These are phyloP conservation scores for Debaryomyces subglobosus DNA, from an alignment of 1,139 yeast genomes.

Conservation along the genomic window DNA sequence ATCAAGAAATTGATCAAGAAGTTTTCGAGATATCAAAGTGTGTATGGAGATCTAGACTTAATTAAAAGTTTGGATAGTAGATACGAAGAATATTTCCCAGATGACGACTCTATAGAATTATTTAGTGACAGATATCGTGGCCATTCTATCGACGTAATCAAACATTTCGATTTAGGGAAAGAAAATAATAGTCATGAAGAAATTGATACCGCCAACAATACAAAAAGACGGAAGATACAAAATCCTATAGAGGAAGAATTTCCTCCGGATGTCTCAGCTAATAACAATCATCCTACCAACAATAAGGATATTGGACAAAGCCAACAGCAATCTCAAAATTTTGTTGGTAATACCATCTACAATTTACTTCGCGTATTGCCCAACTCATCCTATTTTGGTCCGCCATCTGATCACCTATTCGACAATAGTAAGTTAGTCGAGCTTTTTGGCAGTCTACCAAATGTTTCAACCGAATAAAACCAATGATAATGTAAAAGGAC, in stretches of 20 bases:
- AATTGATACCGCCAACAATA: constrained; percentile 14
- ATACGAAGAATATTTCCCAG: constrained; percentile 67
- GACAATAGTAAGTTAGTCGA: constrained; percentile 46
- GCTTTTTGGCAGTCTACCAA: constrained; percentile 39
- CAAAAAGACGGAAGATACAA: constrained; percentile 24
- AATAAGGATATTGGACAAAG: constrained; percentile 10
- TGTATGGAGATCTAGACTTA: constrained; percentile 11
- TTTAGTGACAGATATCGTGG: constrained; percentile 50
- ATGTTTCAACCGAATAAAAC: constrained; percentile 25
- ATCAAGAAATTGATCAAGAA: constrained; percentile 22
- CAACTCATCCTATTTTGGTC: constrained; percentile 49
- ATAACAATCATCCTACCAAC: constrained; percentile 1
- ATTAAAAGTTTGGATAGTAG: constrained; percentile 60
- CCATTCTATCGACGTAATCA: constrained; percentile 47
- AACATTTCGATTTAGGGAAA: constrained; percentile 45
- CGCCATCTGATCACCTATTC: constrained; percentile 42
- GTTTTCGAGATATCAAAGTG: constrained; percentile 9
- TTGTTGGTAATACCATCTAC: constrained; percentile 56
- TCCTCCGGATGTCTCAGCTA: constrained; percentile 12
- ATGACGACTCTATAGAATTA: constrained; percentile 48
- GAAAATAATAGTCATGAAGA: constrained; percentile 18
- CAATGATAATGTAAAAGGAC: not conserved
- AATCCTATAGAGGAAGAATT: constrained; percentile 13
- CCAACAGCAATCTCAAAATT: constrained; percentile 22
- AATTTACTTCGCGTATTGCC: constrained; percentile 58